Evolutionary conservation across 768 basidiomycete species (phyloP), one percentile per base, ranked within the genome.

Genomic region (Scleroderma bovista): DNA sequence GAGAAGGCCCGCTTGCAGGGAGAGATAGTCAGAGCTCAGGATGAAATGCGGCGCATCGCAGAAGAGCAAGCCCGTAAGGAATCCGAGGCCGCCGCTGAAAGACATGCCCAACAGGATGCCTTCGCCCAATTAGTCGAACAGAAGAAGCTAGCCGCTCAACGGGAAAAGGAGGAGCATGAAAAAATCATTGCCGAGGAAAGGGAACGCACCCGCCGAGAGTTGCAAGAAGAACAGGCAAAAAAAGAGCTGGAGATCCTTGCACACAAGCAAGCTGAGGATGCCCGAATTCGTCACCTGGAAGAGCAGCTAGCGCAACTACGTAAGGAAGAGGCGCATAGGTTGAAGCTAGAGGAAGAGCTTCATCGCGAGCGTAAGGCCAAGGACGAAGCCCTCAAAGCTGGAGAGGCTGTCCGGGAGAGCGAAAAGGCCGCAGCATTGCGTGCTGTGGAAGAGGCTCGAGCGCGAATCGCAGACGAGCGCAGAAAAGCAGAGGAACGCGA

Each of bases 271-370:
- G 56, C 57, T 3, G 62, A 66, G 42, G 60, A 66, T 38, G 56
- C 37, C 10, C 64, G 62, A 29, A 47, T 62, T 36, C 64, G 39
- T 40, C 48, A 58, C 15, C 51, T 62, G 5, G 62, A 60, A 29
- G 66, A 68, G 33, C 52, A 64, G 24, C 58, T 55, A 26, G 54
- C 59, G 48, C 61, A 26, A 33, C 52, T 67, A 24, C 62, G 46
- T 7, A 64, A 68, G 34, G 68, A 68, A 33, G 68, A 67, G 51
- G 48, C 51, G 9, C 64, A 49, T 12, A 58, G 66, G 40, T 22
- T 36, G 23, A 44, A 38, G 23, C 49, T 67, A 40, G 60, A 67
- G 29, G 60, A 61, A 11, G 59, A 67, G 43, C 60, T 69, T 44
- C 44, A 48, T 8, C 59, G 57, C 26, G 49, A 62, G 26, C 60